Evolutionary conservation across 192 early-diverging fungal species (phyloP).

Genomic region (Backusella macrospora): DNA sequence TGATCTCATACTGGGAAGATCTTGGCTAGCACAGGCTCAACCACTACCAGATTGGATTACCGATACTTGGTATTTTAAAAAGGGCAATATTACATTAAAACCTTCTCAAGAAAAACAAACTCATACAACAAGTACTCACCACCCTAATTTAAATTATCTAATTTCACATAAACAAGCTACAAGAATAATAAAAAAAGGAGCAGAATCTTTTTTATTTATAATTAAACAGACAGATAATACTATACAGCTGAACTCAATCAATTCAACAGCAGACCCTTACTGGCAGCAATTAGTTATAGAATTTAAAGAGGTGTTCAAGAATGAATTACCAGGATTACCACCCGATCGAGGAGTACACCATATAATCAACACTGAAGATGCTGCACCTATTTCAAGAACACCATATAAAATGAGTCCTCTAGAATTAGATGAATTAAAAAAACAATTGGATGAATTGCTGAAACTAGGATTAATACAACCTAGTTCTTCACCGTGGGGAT

Average conservation of each 20-base stretch:
- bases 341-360: conserved; percentile 27
- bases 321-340: conserved; percentile 27
- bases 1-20: conserved; percentile 12
- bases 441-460: conserved; percentile 18
- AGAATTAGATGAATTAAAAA: conserved; percentile 19
- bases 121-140: background rate
- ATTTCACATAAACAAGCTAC: background rate
- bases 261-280: too few species aligned
- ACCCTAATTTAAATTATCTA: background rate
- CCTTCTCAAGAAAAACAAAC: background rate
- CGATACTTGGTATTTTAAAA: background rate
- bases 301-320: conserved; percentile 30
- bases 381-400: conserved; percentile 19
- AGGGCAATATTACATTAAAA: conserved; percentile 1
- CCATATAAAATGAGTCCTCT: conserved; percentile 30
- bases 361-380: conserved; percentile 31
- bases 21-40: background rate
- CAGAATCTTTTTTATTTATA: background rate
- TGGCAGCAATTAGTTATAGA: conserved; percentile 22
- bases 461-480: conserved; percentile 14
- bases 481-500: conserved; percentile 25
- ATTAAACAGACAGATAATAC: too few species aligned
- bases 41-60: background rate
- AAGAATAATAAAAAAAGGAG: background rate
- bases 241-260: too few species aligned